Evolutionary conservation across 306 rosid species (phyloP).

Genomic region (Vigna unguiculata): DNA sequence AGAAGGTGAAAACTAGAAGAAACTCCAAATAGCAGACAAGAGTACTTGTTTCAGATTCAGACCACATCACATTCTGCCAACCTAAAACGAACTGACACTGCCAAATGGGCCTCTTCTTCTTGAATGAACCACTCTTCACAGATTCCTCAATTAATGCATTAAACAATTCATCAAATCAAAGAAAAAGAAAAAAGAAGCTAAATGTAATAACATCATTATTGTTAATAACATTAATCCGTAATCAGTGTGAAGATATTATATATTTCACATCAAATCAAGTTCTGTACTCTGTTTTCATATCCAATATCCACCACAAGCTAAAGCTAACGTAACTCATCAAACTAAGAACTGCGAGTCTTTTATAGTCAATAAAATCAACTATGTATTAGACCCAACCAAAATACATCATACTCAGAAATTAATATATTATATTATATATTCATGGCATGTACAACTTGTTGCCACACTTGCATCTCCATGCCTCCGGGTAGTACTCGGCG

Average conservation of each 20-base stretch:
- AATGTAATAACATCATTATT: too few species aligned
- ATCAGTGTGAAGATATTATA: conserved; percentile 43
- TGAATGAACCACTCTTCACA: conserved; percentile 36
- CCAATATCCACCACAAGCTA: conserved; percentile 43
- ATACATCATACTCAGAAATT: conserved; percentile 33
- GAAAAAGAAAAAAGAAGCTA: too few species aligned
- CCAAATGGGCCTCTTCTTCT: conserved; percentile 27
- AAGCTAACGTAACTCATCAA: conserved; percentile 39
- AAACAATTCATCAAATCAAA: not conserved
- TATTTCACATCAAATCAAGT: conserved; percentile 41
- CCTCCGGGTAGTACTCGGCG: conserved; percentile 90
- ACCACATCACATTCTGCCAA: conserved; percentile 32
- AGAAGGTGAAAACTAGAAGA: conserved; percentile 2
- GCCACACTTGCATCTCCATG: conserved; percentile 99
- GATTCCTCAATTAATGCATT: not conserved
- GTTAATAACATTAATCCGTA: conserved; percentile 13
- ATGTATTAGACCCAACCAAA: conserved; percentile 38
- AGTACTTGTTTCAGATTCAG: conserved; percentile 39
- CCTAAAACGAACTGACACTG: conserved; percentile 38
- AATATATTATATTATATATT: conserved; percentile 14
- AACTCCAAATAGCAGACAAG: conserved; percentile 23
- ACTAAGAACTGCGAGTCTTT: conserved; percentile 18
- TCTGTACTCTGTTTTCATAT: conserved; percentile 39
- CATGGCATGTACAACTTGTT: conserved; percentile 90
- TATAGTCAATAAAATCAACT: conserved; percentile 34